Evolutionary conservation across 2,329 filamentous ascomycete species (phyloP).

Genomic region (Lojkania enalia): DNA sequence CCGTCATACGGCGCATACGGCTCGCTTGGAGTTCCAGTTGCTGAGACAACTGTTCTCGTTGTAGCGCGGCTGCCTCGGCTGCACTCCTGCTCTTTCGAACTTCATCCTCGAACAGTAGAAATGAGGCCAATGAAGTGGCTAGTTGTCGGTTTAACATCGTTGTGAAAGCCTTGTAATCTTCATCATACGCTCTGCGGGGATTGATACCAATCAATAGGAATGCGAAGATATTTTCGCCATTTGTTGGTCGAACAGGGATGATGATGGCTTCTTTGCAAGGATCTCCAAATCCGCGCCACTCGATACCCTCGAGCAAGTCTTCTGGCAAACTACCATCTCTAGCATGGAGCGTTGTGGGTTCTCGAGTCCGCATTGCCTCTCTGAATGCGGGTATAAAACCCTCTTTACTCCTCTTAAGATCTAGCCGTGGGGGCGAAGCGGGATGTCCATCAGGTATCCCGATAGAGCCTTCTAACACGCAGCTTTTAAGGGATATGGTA

Average conservation of each 20-base stretch:
- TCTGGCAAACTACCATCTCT: conserved; percentile 32
- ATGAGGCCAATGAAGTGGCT: conserved; percentile 39
- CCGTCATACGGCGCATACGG: conserved; percentile 41
- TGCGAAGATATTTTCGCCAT: conserved; percentile 35
- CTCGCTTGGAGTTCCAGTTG: conserved; percentile 36
- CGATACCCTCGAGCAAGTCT: conserved; percentile 30
- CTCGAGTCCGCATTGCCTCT: conserved; percentile 38
- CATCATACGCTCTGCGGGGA: conserved; percentile 38
- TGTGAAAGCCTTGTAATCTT: conserved; percentile 36
- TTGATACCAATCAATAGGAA: conserved; percentile 39
- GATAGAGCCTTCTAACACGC: conserved; percentile 37
- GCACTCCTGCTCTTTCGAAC: conserved; percentile 30
- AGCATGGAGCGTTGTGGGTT: conserved; percentile 31
- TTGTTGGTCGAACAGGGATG: conserved; percentile 36
- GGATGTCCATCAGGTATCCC: conserved; percentile 37
- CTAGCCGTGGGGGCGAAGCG: conserved; percentile 30
- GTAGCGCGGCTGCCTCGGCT: conserved; percentile 31
- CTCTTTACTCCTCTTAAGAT: conserved; percentile 33
- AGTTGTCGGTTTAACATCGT: conserved; percentile 37
- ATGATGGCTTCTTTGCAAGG: conserved; percentile 39
- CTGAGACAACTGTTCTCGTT: conserved; percentile 32
- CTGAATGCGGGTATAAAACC: conserved; percentile 38
- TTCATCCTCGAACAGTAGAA: conserved; percentile 39
- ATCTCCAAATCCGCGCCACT: conserved; percentile 39
- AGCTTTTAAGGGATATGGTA: conserved; percentile 31